phyloP scores from a whole-genome alignment of 495 filamentous ascomycete species.

The Penicillium steckii region DNA sequence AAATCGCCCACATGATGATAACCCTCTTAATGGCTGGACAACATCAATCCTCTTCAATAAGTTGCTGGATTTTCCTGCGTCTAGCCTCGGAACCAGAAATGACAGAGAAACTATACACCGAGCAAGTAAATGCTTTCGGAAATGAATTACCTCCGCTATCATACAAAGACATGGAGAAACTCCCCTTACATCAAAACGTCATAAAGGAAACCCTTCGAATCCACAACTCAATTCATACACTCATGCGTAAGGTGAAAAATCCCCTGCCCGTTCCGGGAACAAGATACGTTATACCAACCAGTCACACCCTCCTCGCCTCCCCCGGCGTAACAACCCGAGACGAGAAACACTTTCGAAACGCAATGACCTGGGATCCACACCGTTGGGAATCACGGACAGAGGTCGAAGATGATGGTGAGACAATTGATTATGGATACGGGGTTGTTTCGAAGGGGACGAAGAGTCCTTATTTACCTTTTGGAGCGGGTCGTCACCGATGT shows the following conservation, averaged over 20 bases:
- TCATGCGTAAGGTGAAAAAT: conserved; percentile 80
- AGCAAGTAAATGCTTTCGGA: conserved; percentile 65
- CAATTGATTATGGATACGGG: conserved; percentile 91
- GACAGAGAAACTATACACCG: conserved; percentile 71
- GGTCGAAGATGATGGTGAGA: conserved; percentile 65
- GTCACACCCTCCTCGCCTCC: conserved; percentile 75
- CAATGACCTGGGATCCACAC: conserved; percentile 79
- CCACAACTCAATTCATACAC: conserved; percentile 79
- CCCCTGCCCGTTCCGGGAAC: conserved; percentile 79
- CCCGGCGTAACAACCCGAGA: conserved; percentile 74
- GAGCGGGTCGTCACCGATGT: conserved; percentile 88
- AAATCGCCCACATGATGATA: conserved; percentile 91
- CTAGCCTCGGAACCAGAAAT: conserved; percentile 71
- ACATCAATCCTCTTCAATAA: conserved; percentile 80
- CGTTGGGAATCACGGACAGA: conserved; percentile 70
- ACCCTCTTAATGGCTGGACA: conserved; percentile 87
- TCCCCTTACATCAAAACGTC: conserved; percentile 66
- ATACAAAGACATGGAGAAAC: conserved; percentile 66
- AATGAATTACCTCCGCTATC: conserved; percentile 59
- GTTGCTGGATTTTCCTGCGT: conserved; percentile 77
- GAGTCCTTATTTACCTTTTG: conserved; percentile 92
- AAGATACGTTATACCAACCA: conserved; percentile 71
- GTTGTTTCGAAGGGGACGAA: conserved; percentile 80
- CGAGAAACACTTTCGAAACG: conserved; percentile 74
- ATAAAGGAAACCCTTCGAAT: conserved; percentile 81